Percentiles rank a stretch among this genome's conserved stretches.
These are phyloP conservation scores for Lipomyces mesembrius DNA, from an alignment of 805 yeast species.

Conservation along the genomic window DNA sequence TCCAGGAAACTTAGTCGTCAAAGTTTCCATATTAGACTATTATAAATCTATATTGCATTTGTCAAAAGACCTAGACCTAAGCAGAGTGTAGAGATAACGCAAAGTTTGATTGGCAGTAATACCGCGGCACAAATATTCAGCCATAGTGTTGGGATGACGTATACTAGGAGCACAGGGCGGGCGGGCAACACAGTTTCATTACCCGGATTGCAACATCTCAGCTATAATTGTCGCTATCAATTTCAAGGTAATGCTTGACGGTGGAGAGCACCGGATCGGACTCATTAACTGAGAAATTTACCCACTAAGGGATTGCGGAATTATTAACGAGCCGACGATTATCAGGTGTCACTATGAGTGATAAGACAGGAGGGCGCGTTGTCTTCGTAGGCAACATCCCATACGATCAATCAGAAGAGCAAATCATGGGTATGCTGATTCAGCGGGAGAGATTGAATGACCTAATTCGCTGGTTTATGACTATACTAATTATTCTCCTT, in stretches of 20 bases:
- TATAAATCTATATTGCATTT: neutral
- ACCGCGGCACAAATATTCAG: too few relatives aligned
- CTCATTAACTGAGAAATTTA: neutral
- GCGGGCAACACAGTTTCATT: neutral
- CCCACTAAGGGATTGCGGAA: neutral
- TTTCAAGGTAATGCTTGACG: too few relatives aligned
- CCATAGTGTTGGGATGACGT: too few relatives aligned
- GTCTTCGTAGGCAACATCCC: slow-evolving; percentile 79
- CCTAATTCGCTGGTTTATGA: neutral
- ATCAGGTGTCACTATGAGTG: slow-evolving; percentile 19
- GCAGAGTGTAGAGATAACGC: neutral
- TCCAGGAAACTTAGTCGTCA: neutral
- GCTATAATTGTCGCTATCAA: neutral
- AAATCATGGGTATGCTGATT: slow-evolving; percentile 54
- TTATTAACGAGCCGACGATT: slow-evolving; percentile 18
- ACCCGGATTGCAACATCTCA: neutral
- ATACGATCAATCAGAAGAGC: slow-evolving; percentile 91
- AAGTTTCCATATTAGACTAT: neutral
- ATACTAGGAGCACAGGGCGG: neutral
- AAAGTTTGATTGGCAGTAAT: too few relatives aligned
- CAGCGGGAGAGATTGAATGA: neutral
- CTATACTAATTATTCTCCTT: neutral
- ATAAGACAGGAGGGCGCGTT: slow-evolving; percentile 24
- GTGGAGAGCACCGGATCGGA: neutral
- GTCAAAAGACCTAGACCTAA: neutral